Percentiles rank a stretch among this genome's conserved stretches.
Conservation (phyloP, 768 basidiomycete species). For the Mycena vitilis region DNA sequence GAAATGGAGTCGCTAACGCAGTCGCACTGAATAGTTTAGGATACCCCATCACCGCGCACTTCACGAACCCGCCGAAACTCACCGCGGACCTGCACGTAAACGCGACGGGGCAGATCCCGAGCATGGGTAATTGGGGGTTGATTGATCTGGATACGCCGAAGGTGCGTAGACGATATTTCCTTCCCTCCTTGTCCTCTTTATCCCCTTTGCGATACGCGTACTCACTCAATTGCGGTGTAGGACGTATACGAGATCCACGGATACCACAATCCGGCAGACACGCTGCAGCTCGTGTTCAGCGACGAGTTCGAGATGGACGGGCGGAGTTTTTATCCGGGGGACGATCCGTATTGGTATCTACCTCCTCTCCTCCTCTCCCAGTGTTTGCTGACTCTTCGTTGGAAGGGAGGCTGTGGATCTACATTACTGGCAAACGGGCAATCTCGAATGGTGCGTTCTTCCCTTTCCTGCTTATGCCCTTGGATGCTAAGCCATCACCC, state of each 20-base stretch:
- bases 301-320: slow-evolving; percentile 87
- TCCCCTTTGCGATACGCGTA: too few species aligned
- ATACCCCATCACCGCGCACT: slow-evolving; percentile 42
- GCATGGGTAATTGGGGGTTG: slow-evolving; percentile 55
- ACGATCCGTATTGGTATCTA: slow-evolving; percentile 66
- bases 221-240: slow-evolving; percentile 14
- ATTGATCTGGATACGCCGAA: slow-evolving; percentile 44
- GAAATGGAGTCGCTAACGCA: slow-evolving; percentile 53
- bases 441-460: slow-evolving; percentile 42
- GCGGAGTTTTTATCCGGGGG: slow-evolving; percentile 75
- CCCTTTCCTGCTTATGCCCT: slow-evolving; percentile 4
- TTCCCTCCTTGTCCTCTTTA: too few species aligned
- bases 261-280: slow-evolving; percentile 49
- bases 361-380: background rate
- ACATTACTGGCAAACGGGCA: slow-evolving; percentile 74
- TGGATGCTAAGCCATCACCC: too few species aligned
- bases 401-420: slow-evolving; percentile 62
- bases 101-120: slow-evolving; percentile 24
- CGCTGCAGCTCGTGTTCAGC: slow-evolving; percentile 72
- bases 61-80: background rate
- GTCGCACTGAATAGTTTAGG: slow-evolving; percentile 70
- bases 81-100: slow-evolving; percentile 15
- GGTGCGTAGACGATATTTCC: background rate
- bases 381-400: background rate
- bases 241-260: slow-evolving; percentile 53